These are phyloP conservation scores for Bacidia rubella DNA, from an alignment of 495 filamentous ascomycete genomes.

Conservation along the genomic window DNA sequence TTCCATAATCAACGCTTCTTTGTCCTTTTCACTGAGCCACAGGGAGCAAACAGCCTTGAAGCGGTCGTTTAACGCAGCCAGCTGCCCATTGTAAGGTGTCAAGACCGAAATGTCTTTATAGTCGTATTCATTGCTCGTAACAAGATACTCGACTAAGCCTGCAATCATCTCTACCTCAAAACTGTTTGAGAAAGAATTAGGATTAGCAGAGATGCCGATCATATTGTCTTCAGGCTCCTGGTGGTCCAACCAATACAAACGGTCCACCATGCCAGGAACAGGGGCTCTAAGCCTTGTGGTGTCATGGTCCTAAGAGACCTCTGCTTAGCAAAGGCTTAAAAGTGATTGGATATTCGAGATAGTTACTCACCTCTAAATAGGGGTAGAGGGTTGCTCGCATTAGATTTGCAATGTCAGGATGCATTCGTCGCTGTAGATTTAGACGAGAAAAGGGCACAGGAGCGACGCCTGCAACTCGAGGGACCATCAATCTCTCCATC, in stretches of 20 bases:
- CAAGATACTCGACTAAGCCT: slow-evolving; percentile 19
- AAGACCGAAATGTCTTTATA: slow-evolving; percentile 17
- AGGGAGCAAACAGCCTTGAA: slow-evolving; percentile 21
- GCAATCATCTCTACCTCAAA: slow-evolving; percentile 45
- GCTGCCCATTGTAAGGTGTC: slow-evolving; percentile 18
- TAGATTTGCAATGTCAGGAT: slow-evolving; percentile 48
- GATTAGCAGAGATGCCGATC: slow-evolving; percentile 23
- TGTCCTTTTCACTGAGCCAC: slow-evolving; percentile 44
- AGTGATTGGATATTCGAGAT: neutral
- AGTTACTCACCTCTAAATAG: slow-evolving; percentile 29
- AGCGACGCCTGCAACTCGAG: slow-evolving; percentile 13
- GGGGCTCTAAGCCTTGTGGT: slow-evolving; percentile 28
- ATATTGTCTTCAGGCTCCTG: slow-evolving; percentile 34
- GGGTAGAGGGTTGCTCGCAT: slow-evolving; percentile 51
- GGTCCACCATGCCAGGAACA: slow-evolving; percentile 46
- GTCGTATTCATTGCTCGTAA: slow-evolving; percentile 18
- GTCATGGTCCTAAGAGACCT: slow-evolving; percentile 7
- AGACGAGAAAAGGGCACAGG: slow-evolving; percentile 37
- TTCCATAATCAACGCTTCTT: slow-evolving; percentile 37
- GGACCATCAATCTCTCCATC: slow-evolving; percentile 48
- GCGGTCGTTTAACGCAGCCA: slow-evolving; percentile 17
- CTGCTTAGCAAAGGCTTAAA: neutral
- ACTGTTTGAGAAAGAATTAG: slow-evolving; percentile 26
- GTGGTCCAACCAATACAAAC: slow-evolving; percentile 65
- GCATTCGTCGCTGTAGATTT: slow-evolving; percentile 58